phyloP scores from a whole-genome alignment of 2,329 filamentous ascomycete genomes.

The Sporothrix variecibatus region DNA sequence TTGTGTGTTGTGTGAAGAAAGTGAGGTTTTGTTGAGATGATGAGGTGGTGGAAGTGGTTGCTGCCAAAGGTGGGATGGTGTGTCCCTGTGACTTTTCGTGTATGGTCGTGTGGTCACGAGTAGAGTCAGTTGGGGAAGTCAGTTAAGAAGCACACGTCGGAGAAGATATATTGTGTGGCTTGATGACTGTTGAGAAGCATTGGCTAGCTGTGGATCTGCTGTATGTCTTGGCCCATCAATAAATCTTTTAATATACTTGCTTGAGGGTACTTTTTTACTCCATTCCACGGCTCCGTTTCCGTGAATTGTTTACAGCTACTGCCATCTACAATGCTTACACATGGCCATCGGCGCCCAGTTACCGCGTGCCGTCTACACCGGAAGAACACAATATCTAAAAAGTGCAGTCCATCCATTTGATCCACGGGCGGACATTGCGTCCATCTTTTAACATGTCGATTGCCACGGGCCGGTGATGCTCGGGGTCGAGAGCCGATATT shows the following conservation, averaged over 20 bases:
- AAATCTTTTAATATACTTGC: not conserved
- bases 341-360: not conserved
- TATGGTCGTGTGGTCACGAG: not conserved
- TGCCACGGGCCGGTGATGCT: not conserved
- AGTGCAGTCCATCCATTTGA: not conserved
- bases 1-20: not conserved
- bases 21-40: not conserved
- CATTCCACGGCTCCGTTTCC: too few species aligned
- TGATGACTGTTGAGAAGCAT: not conserved
- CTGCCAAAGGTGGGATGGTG: not conserved
- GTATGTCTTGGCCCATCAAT: not conserved
- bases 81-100: conserved; percentile 1
- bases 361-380: not conserved
- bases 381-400: not conserved
- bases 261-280: too few species aligned
- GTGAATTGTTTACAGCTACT: not conserved
- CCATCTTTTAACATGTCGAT: not conserved
- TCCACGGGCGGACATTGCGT: not conserved
- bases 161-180: not conserved
- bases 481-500: not conserved
- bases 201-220: not conserved
- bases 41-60: not conserved
- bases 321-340: not conserved
- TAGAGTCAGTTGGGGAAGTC: not conserved
- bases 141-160: not conserved